A percentile compares a stretch with the other conserved stretches of the same genome.
Evolutionary conservation across 2,329 filamentous ascomycete species (phyloP).

Genomic region (Chrysosphaeria jannelii): DNA sequence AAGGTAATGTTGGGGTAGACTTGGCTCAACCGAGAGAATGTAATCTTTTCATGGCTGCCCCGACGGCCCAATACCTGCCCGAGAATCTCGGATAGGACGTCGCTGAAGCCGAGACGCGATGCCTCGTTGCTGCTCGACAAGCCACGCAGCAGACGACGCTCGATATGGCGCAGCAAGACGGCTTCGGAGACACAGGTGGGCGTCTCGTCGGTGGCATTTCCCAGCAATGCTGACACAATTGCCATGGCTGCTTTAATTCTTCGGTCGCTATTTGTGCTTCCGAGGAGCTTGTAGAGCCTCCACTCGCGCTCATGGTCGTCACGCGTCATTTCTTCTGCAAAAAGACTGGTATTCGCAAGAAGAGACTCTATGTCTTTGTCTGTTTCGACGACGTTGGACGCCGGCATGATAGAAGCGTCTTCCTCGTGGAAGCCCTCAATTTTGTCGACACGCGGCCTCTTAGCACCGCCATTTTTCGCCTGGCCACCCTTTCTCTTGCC

Average conservation of each 20-base stretch:
- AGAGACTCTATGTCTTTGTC: constrained; percentile 3
- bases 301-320: constrained; percentile 27
- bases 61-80: constrained; percentile 32
- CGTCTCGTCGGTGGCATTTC: constrained; percentile 5
- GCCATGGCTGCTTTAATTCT: constrained; percentile 26
- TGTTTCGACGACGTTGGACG: constrained; percentile 1
- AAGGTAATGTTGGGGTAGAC: constrained; percentile 24
- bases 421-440: constrained; percentile 1
- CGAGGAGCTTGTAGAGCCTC: constrained; percentile 27
- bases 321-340: constrained; percentile 19
- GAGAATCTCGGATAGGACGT: constrained; percentile 60
- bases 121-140: constrained; percentile 75
- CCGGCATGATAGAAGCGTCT: background rate
- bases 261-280: constrained; percentile 24
- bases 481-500: constrained; percentile 4
- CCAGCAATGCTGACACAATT: constrained; percentile 24
- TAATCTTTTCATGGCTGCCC: background rate
- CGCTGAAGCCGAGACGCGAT: constrained; percentile 62
- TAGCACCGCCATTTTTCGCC: constrained; percentile 1
- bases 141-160: constrained; percentile 50
- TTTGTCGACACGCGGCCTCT: constrained; percentile 3
- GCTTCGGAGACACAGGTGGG: constrained; percentile 14
- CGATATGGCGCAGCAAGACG: constrained; percentile 25
- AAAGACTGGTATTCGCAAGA: constrained; percentile 12
- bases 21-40: constrained; percentile 7